Percentiles rank a stretch among this genome's conserved stretches.
phyloP scores from a whole-genome alignment of 2,329 filamentous ascomycete species.

The Sarocladiaceae sp. region DNA sequence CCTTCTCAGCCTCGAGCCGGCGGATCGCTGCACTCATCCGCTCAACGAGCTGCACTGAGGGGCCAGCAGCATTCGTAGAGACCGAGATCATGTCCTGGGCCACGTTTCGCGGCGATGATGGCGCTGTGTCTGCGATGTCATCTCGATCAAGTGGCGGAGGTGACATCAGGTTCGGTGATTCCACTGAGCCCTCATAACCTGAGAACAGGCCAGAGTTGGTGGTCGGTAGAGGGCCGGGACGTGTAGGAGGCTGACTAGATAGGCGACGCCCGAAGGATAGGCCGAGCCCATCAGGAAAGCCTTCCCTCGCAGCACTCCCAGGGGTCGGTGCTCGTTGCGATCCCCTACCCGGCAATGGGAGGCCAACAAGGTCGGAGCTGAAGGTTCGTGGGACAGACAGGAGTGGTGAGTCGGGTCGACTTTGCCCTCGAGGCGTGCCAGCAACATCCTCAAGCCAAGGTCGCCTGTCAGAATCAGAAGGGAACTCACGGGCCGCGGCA shows the following conservation, averaged over 20 bases:
- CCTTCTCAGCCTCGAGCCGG: constrained; percentile 85
- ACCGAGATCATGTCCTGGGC: constrained; percentile 82
- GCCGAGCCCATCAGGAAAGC: constrained; percentile 30
- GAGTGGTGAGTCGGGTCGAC: constrained; percentile 48
- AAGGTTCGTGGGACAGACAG: constrained; percentile 45
- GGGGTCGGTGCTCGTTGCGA: constrained; percentile 32
- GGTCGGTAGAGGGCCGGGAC: constrained; percentile 33
- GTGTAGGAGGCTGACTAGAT: constrained; percentile 39
- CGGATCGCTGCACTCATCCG: constrained; percentile 92
- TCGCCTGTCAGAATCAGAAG: constrained; percentile 35
- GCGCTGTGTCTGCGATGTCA: constrained; percentile 37
- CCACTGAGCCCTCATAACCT: constrained; percentile 35
- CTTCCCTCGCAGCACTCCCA: constrained; percentile 39
- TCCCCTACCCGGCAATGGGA: constrained; percentile 31
- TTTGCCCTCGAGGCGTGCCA: constrained; percentile 35
- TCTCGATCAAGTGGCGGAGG: constrained; percentile 39
- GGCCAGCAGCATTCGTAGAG: constrained; percentile 83
- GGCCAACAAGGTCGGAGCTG: constrained; percentile 46
- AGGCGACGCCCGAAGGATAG: constrained; percentile 35
- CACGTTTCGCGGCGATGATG: constrained; percentile 59
- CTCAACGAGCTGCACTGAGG: constrained; percentile 91
- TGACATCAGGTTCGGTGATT: constrained; percentile 29
- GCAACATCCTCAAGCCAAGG: constrained; percentile 48
- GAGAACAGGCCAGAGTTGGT: constrained; percentile 39
- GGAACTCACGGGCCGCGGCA: constrained; percentile 21